Percentiles rank a stretch among this genome's conserved stretches.
Conservation (phyloP, 2,329 filamentous ascomycete species). For the Penicillium crustosum region DNA sequence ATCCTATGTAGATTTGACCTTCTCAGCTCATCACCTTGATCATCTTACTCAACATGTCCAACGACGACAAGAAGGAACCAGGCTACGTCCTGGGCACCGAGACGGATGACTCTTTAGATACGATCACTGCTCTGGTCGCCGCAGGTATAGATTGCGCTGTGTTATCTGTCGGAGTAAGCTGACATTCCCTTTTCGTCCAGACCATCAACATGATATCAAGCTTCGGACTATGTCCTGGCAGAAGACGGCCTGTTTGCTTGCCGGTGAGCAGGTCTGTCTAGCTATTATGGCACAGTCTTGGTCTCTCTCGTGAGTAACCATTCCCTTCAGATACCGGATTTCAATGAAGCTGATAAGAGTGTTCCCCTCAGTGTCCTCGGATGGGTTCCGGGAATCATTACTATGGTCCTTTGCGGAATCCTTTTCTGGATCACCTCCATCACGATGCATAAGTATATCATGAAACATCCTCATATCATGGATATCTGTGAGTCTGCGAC, state of each 20-base stretch:
- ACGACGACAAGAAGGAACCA: constrained; percentile 17
- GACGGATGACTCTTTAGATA: constrained; percentile 15
- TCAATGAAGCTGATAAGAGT: background rate
- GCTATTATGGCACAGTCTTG: constrained; percentile 55
- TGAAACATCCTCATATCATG: constrained; percentile 52
- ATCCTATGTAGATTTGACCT: background rate
- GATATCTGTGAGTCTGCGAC: constrained; percentile 45
- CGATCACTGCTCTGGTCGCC: constrained; percentile 22
- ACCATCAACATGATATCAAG: constrained; percentile 46
- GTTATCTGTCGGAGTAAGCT: background rate
- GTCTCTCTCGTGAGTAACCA: constrained; percentile 46
- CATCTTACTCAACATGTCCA: constrained; percentile 6
- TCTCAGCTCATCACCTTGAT: background rate
- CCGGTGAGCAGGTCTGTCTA: constrained; percentile 52
- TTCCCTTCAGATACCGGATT: background rate
- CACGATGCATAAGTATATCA: constrained; percentile 55
- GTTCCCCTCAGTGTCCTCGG: constrained; percentile 16
- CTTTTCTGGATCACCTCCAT: constrained; percentile 54
- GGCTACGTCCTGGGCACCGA: constrained; percentile 13
- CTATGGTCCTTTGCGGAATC: constrained; percentile 46
- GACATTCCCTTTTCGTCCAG: constrained; percentile 7
- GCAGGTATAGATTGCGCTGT: constrained; percentile 12
- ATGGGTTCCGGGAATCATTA: constrained; percentile 27
- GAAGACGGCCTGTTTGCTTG: constrained; percentile 51
- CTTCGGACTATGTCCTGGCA: constrained; percentile 57